phyloP scores from a whole-genome alignment of 768 basidiomycete species.

The Pisolithus microcarpus region DNA sequence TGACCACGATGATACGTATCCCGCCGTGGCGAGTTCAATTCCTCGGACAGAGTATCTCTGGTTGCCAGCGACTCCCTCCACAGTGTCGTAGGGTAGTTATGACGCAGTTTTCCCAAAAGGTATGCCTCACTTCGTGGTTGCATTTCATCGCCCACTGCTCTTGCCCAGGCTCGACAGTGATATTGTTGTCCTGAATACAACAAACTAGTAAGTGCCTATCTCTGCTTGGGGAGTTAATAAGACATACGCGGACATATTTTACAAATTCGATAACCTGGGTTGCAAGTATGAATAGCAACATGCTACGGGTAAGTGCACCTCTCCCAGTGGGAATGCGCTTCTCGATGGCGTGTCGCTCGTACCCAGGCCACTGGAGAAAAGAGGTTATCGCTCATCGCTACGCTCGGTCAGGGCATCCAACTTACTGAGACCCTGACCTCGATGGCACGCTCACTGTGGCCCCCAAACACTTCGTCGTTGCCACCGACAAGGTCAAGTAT shows the following conservation, averaged over 20 bases:
- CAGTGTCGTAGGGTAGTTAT: slow-evolving; percentile 35
- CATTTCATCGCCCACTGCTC: slow-evolving; percentile 32
- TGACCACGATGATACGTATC: not conserved
- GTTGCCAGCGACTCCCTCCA: slow-evolving; percentile 38
- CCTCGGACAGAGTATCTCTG: slow-evolving; percentile 32
- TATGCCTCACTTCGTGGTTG: slow-evolving; percentile 12
- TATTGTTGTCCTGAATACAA: slow-evolving; percentile 17
- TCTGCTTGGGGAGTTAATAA: not conserved
- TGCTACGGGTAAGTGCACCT: slow-evolving; percentile 24
- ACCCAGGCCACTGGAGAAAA: slow-evolving; percentile 42
- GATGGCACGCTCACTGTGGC: slow-evolving; percentile 22
- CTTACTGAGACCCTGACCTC: slow-evolving; percentile 32
- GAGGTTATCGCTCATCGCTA: not conserved
- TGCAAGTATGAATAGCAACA: slow-evolving; percentile 27
- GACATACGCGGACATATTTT: slow-evolving; percentile 26
- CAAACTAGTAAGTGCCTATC: not conserved
- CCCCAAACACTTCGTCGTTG: slow-evolving; percentile 14
- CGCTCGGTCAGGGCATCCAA: not conserved
- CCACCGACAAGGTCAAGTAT: slow-evolving; percentile 21
- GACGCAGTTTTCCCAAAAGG: slow-evolving; percentile 26
- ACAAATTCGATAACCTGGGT: slow-evolving; percentile 26
- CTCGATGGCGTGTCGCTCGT: slow-evolving; percentile 30
- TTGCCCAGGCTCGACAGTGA: slow-evolving; percentile 29
- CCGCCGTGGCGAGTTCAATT: slow-evolving; percentile 1
- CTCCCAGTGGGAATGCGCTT: slow-evolving; percentile 32